Evolutionary conservation across 116 monocot genomes (phyloP).

Genomic region (Papilionanthe hybrid): DNA sequence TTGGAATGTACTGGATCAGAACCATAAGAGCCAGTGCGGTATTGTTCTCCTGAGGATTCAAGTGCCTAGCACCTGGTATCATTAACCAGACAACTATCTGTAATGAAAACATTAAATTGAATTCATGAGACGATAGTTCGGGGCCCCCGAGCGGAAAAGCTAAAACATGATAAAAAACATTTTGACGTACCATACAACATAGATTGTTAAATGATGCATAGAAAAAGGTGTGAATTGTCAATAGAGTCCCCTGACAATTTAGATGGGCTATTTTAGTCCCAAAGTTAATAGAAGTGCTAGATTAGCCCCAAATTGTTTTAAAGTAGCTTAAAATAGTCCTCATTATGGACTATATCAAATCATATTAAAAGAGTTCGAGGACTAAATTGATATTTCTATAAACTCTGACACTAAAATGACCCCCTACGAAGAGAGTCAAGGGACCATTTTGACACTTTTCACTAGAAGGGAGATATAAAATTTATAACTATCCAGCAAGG

Average conservation of each 20-base stretch:
- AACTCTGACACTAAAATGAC: too few species aligned
- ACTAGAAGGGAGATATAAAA: background rate
- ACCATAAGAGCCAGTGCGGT: conserved; percentile 74
- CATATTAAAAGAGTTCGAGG: too few species aligned
- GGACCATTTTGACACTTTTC: too few species aligned
- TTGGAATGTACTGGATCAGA: conserved; percentile 85
- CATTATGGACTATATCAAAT: too few species aligned
- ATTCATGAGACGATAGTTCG: conserved; percentile 1
- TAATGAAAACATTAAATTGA: conserved; percentile 17
- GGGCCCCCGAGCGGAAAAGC: background rate
- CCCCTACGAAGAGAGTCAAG: too few species aligned
- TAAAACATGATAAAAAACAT: background rate
- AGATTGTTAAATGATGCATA: background rate
- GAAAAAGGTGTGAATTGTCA: too few species aligned
- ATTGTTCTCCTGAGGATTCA: conserved; percentile 49
- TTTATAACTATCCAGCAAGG: background rate
- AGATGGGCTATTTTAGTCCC: too few species aligned
- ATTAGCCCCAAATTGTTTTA: too few species aligned
- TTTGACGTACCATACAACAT: background rate
- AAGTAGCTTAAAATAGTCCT: too few species aligned
- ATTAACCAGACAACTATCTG: conserved; percentile 87
- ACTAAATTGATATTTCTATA: too few species aligned
- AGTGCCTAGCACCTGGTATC: conserved; percentile 55
- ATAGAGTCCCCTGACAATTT: too few species aligned
- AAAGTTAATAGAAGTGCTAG: too few species aligned